Base-by-base conservation (phyloP, 768 basidiomycete species). In the Naematelia aurantialba region DNA sequence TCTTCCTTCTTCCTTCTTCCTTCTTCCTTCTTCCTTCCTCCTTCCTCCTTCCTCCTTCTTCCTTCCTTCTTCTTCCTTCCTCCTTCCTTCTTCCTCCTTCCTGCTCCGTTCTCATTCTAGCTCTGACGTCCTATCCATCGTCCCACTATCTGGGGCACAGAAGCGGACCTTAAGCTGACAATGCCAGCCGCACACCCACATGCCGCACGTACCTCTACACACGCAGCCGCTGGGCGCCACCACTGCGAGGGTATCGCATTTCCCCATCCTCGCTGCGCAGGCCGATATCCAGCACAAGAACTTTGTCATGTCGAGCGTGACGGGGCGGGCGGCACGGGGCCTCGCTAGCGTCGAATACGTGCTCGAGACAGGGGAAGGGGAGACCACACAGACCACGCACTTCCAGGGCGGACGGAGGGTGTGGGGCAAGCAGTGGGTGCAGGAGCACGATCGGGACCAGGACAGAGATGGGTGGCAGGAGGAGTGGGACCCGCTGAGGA, bases 131-230 rank as follows among this genome's bases (percentile, higher is more conserved):
- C n/a, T n/a, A n/a, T n/a, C n/a, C n/a, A n/a, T n/a, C n/a, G n/a
- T n/a, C n/a, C n/a, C n/a, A n/a, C n/a, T n/a, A n/a, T n/a, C n/a
- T n/a, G n/a, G n/a, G n/a, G n/a, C n/a, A n/a, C n/a, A n/a, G n/a
- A n/a, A n/a, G n/a, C n/a, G n/a, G 17, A 39, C 34, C 45, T 39
- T 17, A 39, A 39, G 34, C 34, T 39, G 8, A 39, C 34, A 39
- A 39, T 39, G 26, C n/a, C 52, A 76, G 75, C 73, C 75, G 17
- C 71, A 76, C 25, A 76, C 75, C 3, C 69, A 76, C 27, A 66
- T 67, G 48, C 72, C 74, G 11, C 73, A 74, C 58, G 58, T 74
- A n/a, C 70, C 70, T 5, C 62, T 52, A 24, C 44, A 60, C 27
- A 69, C 68, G 14, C 73, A 74, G 52, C 73, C 73, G 13, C 61